Evolutionary conservation across 2,329 filamentous ascomycete species (phyloP), one percentile per base, ranked within the genome.

Genomic region (Monosporascus sp.): DNA sequence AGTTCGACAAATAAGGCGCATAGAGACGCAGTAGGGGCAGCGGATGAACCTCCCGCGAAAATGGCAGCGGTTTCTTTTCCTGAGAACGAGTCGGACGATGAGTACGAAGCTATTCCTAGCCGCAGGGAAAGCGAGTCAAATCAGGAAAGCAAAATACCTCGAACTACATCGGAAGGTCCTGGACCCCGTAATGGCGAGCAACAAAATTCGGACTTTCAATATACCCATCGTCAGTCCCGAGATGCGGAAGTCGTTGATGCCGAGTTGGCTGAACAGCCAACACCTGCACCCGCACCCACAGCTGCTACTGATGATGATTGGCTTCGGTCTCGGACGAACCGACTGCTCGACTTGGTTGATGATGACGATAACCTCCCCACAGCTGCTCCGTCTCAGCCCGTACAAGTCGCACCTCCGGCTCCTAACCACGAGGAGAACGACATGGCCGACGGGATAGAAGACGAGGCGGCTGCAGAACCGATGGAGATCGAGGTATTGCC

Each of bases 291-390:
- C 48, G 49, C 58, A 64, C 44, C 63, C 61, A 52, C 66, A 60
- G 74, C 75, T 49, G 77, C 85, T 3, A 86, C 87, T 22, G 91
- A 97, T 72, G 85, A 87, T 56, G 92, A 97, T 70, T 99, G 94
- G 94, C 78, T 97, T 61, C 85, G 93, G 54, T 93, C 89, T 58
- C 85, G 89, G 61, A 97, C 92, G 16, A 97, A 87, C 72, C 83
- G 93, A 63, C 75, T 96, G 48, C 78, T 97, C 49, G 94, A 93
- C 68, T 76, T 97, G 27, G 78, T 92, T 51, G 90, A 96, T 63
- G 87, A 90, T 44, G 86, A 86, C 55, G 82, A 88, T 55, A 45
- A 55, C 2, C 69, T 71, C 1, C 59, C 63, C 47, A 58, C 63
- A 19, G 52, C 61, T 51, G 54, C 55, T 52, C 64, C 57, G 50